Evolutionary conservation across 1,139 yeast species (phyloP), one percentile per base, ranked within the genome.

Genomic region (Kluyveromyces sp.): DNA sequence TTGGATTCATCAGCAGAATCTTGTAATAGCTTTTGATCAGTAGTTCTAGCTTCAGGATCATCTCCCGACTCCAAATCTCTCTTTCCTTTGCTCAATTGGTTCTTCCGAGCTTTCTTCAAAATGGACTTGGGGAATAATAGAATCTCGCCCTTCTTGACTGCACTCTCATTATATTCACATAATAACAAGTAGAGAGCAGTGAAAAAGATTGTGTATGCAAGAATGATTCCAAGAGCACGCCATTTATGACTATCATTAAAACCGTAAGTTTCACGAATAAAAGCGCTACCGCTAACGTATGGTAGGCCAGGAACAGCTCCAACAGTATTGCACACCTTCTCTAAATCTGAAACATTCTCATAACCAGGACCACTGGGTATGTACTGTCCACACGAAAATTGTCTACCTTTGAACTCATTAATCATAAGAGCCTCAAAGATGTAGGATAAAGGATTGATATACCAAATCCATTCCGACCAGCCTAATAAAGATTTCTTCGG

Each of bases 111-210:
- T 41, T 60, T 63, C 37, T 54, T 65, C 39, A 70, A 58, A 41
- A 65, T 51, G 3, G 80, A 70, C 40, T 69, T 63, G 49, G 80
- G 81, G 70, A 78, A 86, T 37, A 85, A 74, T 46, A 83, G 70
- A 43, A 84, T 74, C 66, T 86, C 95, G 67, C 95, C 95, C 68
- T 80, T 83, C 61, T 85, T 88, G 67, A 79, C 76, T 18, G 85
- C 78, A 61, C 88, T 86, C 56, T 80, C 82, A 57, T 81, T 81
- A 49, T 66, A 65, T 65, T 83, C 89, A 48, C 80, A 76, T 49
- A 78, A 71, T 7, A 69, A 37, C 55, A 86, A 63, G 56, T 63
- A 68, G 28, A 58, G 55, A 38, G 46, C 48, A 50, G 64, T 57
- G 50, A 63, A 61, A 48, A 58, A 66, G 37, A 63, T 45, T 44